Base-by-base conservation (phyloP, 177 flowering plant genomes). In the Vitis hybrid region DNA sequence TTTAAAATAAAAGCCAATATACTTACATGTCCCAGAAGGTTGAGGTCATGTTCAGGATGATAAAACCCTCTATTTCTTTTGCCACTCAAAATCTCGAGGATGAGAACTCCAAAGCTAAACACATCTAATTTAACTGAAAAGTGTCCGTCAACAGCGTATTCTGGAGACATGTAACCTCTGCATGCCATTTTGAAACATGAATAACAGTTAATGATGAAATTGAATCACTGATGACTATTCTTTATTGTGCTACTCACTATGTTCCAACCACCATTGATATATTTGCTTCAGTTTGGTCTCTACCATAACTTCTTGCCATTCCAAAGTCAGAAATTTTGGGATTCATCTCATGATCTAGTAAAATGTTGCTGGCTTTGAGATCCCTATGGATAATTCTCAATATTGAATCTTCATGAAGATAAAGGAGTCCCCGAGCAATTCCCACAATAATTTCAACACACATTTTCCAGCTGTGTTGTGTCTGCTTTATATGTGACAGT, bases 301-400 rank as follows among this genome's bases (percentile, higher is more conserved):
- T 53, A 19, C 61, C 61, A 39, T 63, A 62, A 53, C 55, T 63
- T 63, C 67, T 62, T 1, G 68, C 68, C 68, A 71, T 64, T 21
- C 68, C 68, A 22, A 64, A 71, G 31, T 64, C 74, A 18, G 74
- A 71, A 1, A 71, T 71, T 64, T 71, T 71, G 13, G 66, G 80
- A 16, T 71, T 74, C 80, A 79, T 67, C 3, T 69, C 76, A 6
- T 31, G 52, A 55, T 82, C 85, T 0, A 82, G 74, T 21, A 83
- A 62, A 66, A 83, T 33, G 51, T 83, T 83, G 59, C 82, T 74
- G 1, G 81, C 70, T 68, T 83, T 81, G 2, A 83, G 63, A 64
- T 80, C 83, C 73, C 82, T 73, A 26, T 79, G 85, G 18, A 79
- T 78, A 9, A 72, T 72, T 73, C 59, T 69, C 8, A 77, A 48